Evolutionary conservation across 148 eudicot genomes (phyloP).

Genomic region (Oxyria digyna): DNA sequence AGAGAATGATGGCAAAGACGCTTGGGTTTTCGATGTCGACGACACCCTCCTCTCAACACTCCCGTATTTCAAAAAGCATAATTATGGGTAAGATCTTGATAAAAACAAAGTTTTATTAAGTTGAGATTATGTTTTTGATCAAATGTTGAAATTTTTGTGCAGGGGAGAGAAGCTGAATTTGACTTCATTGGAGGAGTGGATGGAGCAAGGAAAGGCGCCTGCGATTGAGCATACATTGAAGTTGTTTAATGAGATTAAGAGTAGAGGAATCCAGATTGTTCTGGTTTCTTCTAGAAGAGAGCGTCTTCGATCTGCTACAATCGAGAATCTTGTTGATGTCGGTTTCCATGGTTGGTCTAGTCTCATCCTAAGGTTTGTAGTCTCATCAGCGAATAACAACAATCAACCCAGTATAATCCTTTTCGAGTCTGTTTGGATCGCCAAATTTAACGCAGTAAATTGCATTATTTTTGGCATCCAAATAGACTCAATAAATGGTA

Average conservation of each 20-base stretch:
- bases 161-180: slow-evolving; percentile 34
- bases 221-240: slow-evolving; percentile 25
- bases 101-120: not conserved
- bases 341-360: slow-evolving; percentile 34
- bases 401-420: too few species aligned
- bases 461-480: too few species aligned
- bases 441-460: too few species aligned
- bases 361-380: slow-evolving; percentile 25
- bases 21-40: slow-evolving; percentile 42
- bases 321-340: slow-evolving; percentile 32
- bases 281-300: slow-evolving; percentile 39
- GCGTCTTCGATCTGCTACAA: slow-evolving; percentile 30
- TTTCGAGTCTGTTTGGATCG: too few species aligned
- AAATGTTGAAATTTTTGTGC: not conserved
- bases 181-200: slow-evolving; percentile 39
- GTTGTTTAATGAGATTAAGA: slow-evolving; percentile 30
- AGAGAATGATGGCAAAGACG: slow-evolving; percentile 29
- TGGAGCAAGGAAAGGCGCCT: slow-evolving; percentile 26
- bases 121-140: not conserved
- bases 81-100: slow-evolving; percentile 19
- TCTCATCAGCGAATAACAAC: too few species aligned
- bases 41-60: slow-evolving; percentile 37
- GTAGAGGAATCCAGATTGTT: slow-evolving; percentile 23
- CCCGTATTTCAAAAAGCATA: slow-evolving; percentile 36
- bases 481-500: too few species aligned